phyloP scores from a whole-genome alignment of 2,329 filamentous ascomycete genomes.

The Pseudogymnoascus sp. region DNA sequence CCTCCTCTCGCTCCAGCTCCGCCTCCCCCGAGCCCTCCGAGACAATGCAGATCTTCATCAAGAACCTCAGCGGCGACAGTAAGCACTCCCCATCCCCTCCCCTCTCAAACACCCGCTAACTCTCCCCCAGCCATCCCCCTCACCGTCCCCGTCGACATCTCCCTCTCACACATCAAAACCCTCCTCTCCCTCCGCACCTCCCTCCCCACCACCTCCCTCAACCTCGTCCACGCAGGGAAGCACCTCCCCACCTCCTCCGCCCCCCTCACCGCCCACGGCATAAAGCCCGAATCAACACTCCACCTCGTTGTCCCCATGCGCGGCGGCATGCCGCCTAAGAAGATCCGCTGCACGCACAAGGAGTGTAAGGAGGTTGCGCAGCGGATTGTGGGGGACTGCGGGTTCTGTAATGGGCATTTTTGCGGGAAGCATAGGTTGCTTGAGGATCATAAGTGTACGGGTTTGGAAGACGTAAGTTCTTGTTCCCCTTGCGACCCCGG shows the following conservation, averaged over 20 bases:
- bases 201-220: slow-evolving; percentile 40
- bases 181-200: slow-evolving; percentile 51
- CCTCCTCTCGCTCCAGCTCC: slow-evolving; percentile 27
- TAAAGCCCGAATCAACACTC: slow-evolving; percentile 42
- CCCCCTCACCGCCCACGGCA: slow-evolving; percentile 39
- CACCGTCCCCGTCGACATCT: slow-evolving; percentile 44
- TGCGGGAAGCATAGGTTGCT: slow-evolving; percentile 91
- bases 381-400: slow-evolving; percentile 91
- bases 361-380: slow-evolving; percentile 83
- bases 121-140: slow-evolving; percentile 43
- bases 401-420: slow-evolving; percentile 88
- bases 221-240: slow-evolving; percentile 50
- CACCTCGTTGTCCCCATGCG: slow-evolving; percentile 50
- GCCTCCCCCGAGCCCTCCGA: slow-evolving; percentile 38
- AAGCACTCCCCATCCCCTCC: slow-evolving; percentile 25
- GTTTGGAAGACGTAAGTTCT: slow-evolving; percentile 72
- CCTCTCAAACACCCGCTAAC: slow-evolving; percentile 20
- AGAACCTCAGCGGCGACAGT: slow-evolving; percentile 51
- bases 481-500: slow-evolving; percentile 19
- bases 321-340: slow-evolving; percentile 57
- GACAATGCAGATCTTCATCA: slow-evolving; percentile 54
- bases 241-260: slow-evolving; percentile 38
- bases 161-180: slow-evolving; percentile 46
- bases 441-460: slow-evolving; percentile 88
- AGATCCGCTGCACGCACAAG: slow-evolving; percentile 79